phyloP scores from a whole-genome alignment of 2,329 filamentous ascomycete species.

The Pestalotiopsis sp. region DNA sequence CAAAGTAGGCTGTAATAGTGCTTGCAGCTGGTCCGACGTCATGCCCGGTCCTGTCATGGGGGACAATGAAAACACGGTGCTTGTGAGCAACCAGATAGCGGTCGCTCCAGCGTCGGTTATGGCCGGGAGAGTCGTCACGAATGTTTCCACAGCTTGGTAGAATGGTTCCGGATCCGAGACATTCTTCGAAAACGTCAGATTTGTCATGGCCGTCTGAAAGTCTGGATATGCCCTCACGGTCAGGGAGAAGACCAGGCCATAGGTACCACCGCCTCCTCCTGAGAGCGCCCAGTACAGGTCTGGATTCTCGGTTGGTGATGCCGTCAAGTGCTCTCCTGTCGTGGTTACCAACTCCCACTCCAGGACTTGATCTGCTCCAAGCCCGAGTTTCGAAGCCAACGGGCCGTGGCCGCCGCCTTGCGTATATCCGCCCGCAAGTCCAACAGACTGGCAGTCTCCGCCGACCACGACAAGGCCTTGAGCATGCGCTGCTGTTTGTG shows the following conservation, averaged over 20 bases:
- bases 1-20: too few species aligned
- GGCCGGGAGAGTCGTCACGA: constrained; percentile 1
- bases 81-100: too few species aligned
- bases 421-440: constrained; percentile 47
- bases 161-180: background rate
- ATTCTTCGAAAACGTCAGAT: background rate
- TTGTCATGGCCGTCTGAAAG: constrained; percentile 19
- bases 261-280: constrained; percentile 53
- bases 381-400: constrained; percentile 38
- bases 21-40: too few species aligned
- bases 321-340: constrained; percentile 33
- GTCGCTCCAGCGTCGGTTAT: background rate
- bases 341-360: constrained; percentile 21
- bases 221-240: constrained; percentile 48
- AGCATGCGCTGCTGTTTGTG: constrained; percentile 16
- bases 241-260: constrained; percentile 50
- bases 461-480: constrained; percentile 38
- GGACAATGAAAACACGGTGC: too few species aligned
- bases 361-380: constrained; percentile 47
- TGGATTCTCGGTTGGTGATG: constrained; percentile 40
- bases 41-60: too few species aligned
- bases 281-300: constrained; percentile 58
- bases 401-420: constrained; percentile 50
- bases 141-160: constrained; percentile 13
- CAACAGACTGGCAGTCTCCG: constrained; percentile 39